Conservation (phyloP, 129 eudicot species). For the Escallonia rubra region DNA sequence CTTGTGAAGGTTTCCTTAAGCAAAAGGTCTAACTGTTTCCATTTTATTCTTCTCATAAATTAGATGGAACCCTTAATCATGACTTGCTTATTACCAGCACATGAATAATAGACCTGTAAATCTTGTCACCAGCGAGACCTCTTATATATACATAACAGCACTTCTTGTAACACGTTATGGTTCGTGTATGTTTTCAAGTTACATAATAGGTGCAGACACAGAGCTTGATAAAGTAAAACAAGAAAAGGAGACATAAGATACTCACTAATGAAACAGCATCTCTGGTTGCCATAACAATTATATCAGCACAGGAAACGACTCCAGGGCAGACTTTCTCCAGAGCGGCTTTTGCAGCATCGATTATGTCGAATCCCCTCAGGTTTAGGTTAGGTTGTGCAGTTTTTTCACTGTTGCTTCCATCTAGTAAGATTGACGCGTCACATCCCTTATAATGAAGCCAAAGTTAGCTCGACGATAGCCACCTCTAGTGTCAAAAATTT, state of each 20-base stretch:
- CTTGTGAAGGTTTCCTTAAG: too few relatives aligned
- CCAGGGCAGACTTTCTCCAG: constrained; percentile 51
- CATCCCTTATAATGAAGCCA: constrained; percentile 43
- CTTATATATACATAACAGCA: too few relatives aligned
- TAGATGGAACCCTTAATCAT: too few relatives aligned
- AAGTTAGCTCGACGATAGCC: not conserved
- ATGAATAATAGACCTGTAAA: too few relatives aligned
- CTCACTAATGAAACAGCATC: constrained; percentile 43
- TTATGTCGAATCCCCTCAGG: constrained; percentile 57
- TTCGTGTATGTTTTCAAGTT: too few relatives aligned
- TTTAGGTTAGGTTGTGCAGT: constrained; percentile 40
- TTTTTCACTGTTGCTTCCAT: constrained; percentile 48
- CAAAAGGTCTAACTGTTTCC: too few relatives aligned
- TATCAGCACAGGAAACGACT: constrained; percentile 68
- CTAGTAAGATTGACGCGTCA: constrained; percentile 67
- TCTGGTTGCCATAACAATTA: constrained; percentile 51
- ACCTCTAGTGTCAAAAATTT: too few relatives aligned
- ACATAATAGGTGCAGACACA: too few relatives aligned
- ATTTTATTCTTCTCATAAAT: too few relatives aligned
- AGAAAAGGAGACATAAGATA: not conserved
- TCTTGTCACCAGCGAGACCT: too few relatives aligned
- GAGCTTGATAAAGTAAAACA: not conserved
- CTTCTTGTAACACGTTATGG: too few relatives aligned
- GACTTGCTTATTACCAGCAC: too few relatives aligned
- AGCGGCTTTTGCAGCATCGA: constrained; percentile 47